Percentiles rank a stretch among this genome's conserved stretches.
These are phyloP conservation scores for Phytophthora aleatoria DNA, from an alignment of 352 stramenopile species.

Conservation along the genomic window DNA sequence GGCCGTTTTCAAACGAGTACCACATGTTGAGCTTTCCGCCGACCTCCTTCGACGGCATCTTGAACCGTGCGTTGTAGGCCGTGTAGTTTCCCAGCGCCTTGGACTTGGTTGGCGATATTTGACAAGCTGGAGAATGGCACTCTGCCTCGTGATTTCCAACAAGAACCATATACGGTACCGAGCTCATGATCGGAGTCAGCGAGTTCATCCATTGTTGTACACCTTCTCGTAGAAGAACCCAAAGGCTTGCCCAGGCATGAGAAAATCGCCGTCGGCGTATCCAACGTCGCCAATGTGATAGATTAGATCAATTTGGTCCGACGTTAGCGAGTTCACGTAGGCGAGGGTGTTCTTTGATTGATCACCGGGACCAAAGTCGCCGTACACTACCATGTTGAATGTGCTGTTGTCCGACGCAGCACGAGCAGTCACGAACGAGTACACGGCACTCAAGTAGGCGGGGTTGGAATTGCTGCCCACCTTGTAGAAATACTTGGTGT, in stretches of 20 bases:
- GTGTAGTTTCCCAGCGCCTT: conserved; percentile 71
- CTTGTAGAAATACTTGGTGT: conserved; percentile 1
- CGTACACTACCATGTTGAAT: neutral
- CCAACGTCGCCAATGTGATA: conserved; percentile 41
- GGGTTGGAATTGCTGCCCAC: neutral
- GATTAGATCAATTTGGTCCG: neutral
- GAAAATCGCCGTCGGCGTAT: conserved; percentile 34
- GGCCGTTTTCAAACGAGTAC: conserved; percentile 82
- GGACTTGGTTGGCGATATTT: conserved; percentile 41
- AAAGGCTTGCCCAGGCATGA: conserved; percentile 28
- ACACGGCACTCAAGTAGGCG: neutral
- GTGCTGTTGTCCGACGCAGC: neutral
- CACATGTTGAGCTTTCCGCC: conserved; percentile 39
- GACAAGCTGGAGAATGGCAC: conserved; percentile 69
- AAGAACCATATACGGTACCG: conserved; percentile 74
- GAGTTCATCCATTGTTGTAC: conserved; percentile 81
- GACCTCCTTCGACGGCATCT: conserved; percentile 56
- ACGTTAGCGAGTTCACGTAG: conserved; percentile 1
- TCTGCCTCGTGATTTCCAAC: conserved; percentile 87
- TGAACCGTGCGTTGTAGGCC: conserved; percentile 66
- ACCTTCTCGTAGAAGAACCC: conserved; percentile 83
- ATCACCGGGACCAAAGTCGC: neutral
- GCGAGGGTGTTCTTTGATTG: neutral
- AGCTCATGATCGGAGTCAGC: conserved; percentile 44
- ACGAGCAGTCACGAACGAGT: neutral